Evolutionary conservation across 495 filamentous ascomycete species (phyloP).

Genomic region (Hypoxylon fuscum): DNA sequence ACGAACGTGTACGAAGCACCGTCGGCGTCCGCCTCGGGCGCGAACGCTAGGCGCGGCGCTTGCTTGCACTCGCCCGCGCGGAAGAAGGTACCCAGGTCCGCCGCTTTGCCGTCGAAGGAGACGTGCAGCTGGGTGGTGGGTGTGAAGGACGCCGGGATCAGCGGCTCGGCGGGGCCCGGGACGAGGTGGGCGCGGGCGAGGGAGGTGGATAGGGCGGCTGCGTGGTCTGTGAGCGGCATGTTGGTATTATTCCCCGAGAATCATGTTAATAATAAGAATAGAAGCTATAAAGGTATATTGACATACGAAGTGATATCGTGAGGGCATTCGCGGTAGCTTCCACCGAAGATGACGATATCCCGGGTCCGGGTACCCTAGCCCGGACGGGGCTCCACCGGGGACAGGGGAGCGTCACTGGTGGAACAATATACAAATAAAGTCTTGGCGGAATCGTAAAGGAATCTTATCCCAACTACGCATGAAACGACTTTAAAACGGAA

Average conservation of each 20-base stretch:
- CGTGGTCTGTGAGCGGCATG: slow-evolving; percentile 22
- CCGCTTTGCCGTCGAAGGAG: slow-evolving; percentile 26
- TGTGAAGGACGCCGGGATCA: slow-evolving; percentile 36
- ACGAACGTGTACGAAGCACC: slow-evolving; percentile 33
- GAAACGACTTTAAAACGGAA: too few species aligned
- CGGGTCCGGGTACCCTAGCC: not conserved
- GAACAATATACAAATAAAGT: slow-evolving; percentile 10
- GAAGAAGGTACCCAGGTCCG: slow-evolving; percentile 37
- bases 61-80: slow-evolving; percentile 34
- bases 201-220: slow-evolving; percentile 17
- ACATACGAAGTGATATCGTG: too few species aligned
- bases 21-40: slow-evolving; percentile 12
- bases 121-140: slow-evolving; percentile 33
- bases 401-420: slow-evolving; percentile 19
- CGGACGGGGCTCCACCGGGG: slow-evolving; percentile 8
- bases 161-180: slow-evolving; percentile 31
- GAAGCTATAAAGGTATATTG: too few species aligned
- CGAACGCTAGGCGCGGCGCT: slow-evolving; percentile 27
- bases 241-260: not conserved
- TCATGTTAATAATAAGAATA: too few species aligned
- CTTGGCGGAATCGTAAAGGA: not conserved
- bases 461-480: not conserved
- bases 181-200: slow-evolving; percentile 33
- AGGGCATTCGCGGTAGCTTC: too few species aligned
- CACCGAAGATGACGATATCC: not conserved